Percentiles rank a stretch among this genome's conserved stretches.
These are phyloP conservation scores for Ceratopteris richardii DNA, from an alignment of 75 land plant species.

Conservation along the genomic window DNA sequence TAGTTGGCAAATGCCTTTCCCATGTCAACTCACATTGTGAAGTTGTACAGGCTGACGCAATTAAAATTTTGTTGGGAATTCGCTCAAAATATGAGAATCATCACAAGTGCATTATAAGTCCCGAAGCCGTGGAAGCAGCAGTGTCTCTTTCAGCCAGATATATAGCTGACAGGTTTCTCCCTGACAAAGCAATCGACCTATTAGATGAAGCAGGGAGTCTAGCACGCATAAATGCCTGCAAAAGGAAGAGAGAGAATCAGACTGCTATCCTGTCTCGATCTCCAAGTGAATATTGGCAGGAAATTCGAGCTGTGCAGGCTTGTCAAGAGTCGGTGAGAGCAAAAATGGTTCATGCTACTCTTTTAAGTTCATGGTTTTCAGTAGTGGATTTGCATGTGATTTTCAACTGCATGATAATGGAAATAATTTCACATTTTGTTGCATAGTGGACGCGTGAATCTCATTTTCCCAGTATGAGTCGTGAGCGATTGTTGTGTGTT, in stretches of 20 bases:
- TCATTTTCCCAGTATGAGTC: too few relatives aligned
- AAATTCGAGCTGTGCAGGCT: conserved; percentile 73
- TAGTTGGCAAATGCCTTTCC: too few relatives aligned
- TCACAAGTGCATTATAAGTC: conserved; percentile 74
- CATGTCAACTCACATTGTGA: too few relatives aligned
- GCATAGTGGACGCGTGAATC: too few relatives aligned
- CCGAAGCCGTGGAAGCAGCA: conserved; percentile 88
- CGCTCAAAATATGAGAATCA: conserved; percentile 77
- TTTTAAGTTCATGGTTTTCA: too few relatives aligned
- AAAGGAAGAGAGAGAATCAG: conserved; percentile 51
- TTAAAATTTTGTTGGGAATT: conserved; percentile 67
- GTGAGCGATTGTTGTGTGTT: too few relatives aligned
- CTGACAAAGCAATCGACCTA: conserved; percentile 96
- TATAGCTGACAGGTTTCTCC: conserved; percentile 81
- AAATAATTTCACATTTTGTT: too few relatives aligned
- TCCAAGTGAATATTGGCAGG: conserved; percentile 93
- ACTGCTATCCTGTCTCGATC: conserved; percentile 49
- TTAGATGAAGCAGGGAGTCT: conserved; percentile 93
- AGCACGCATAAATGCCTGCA: conserved; percentile 74
- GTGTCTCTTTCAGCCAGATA: conserved; percentile 81
- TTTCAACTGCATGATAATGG: neutral
- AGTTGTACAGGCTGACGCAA: conserved; percentile 77
- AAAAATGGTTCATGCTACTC: too few relatives aligned
- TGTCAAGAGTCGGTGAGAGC: conserved; percentile 69
- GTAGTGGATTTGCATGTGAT: too few relatives aligned